Evolutionary conservation across 1,284 basidiomycete species (phyloP).

Genomic region (Heliocybe sulcata): DNA sequence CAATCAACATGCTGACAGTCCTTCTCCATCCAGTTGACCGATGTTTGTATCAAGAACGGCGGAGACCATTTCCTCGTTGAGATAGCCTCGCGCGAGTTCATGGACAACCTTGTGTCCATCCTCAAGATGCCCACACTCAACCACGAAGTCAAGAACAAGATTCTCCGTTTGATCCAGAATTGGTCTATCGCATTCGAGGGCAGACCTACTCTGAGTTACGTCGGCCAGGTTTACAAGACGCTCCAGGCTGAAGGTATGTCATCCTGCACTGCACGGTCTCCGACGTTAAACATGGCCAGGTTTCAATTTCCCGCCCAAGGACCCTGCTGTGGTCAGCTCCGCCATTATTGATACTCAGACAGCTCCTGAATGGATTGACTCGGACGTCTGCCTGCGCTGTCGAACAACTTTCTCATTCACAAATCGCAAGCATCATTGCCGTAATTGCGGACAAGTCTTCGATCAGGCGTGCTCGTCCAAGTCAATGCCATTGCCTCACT

Average conservation of each 20-base stretch:
- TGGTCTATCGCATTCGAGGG: slow-evolving; percentile 91
- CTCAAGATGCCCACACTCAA: slow-evolving; percentile 70
- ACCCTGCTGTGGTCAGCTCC: slow-evolving; percentile 58
- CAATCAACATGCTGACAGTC: slow-evolving; percentile 5
- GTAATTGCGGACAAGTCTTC: slow-evolving; percentile 97
- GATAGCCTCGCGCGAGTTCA: slow-evolving; percentile 84
- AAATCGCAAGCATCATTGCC: slow-evolving; percentile 97
- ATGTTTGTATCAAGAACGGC: slow-evolving; percentile 96
- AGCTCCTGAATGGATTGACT: slow-evolving; percentile 95
- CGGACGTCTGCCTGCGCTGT: slow-evolving; percentile 91
- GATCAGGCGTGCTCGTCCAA: slow-evolving; percentile 92
- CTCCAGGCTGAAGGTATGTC: slow-evolving; percentile 67
- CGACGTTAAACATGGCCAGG: slow-evolving; percentile 30
- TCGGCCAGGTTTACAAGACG: slow-evolving; percentile 76
- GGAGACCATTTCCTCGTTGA: slow-evolving; percentile 88
- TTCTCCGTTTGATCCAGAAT: slow-evolving; percentile 79
- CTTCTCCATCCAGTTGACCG: slow-evolving; percentile 58
- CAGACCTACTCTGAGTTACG: slow-evolving; percentile 69
- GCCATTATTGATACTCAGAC: slow-evolving; percentile 86
- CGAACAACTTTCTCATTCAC: slow-evolving; percentile 91
- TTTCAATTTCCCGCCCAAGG: slow-evolving; percentile 79
- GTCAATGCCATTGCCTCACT: slow-evolving; percentile 82
- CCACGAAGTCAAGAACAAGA: slow-evolving; percentile 79
- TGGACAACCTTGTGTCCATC: slow-evolving; percentile 86
- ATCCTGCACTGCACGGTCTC: background rate